A percentile compares a stretch with the other conserved stretches of the same genome.
Evolutionary conservation across 306 rosid species (phyloP).

Genomic region (Cucumis cinereus): DNA sequence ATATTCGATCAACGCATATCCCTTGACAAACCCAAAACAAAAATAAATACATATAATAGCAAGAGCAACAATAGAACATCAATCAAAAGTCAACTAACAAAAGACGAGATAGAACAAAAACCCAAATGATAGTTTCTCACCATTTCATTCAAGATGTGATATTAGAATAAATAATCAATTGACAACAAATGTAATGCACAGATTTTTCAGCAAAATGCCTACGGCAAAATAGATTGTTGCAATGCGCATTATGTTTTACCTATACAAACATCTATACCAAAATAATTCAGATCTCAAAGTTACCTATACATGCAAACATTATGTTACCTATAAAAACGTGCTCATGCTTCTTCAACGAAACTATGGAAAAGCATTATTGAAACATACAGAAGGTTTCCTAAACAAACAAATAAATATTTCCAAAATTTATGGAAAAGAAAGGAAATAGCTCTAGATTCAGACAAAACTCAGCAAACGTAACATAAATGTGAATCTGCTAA

Average conservation of each 20-base stretch:
- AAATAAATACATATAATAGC: not conserved
- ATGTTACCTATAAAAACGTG: not conserved
- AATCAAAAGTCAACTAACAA: not conserved
- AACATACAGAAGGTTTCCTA: not conserved
- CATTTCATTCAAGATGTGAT: not conserved
- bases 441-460: not conserved
- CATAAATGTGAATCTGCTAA: not conserved
- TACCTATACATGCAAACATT: not conserved
- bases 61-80: not conserved
- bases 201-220: not conserved
- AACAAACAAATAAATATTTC: not conserved
- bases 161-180: not conserved
- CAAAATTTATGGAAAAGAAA: not conserved
- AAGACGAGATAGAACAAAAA: not conserved
- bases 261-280: not conserved
- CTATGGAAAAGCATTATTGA: not conserved
- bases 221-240: not conserved
- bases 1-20: constrained; percentile 45
- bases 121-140: not conserved
- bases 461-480: not conserved
- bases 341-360: not conserved
- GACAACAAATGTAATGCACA: not conserved
- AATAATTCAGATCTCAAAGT: not conserved
- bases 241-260: not conserved
- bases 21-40: constrained; percentile 12